phyloP scores from a whole-genome alignment of 1,284 basidiomycete species.

The Irpex lacteus region DNA sequence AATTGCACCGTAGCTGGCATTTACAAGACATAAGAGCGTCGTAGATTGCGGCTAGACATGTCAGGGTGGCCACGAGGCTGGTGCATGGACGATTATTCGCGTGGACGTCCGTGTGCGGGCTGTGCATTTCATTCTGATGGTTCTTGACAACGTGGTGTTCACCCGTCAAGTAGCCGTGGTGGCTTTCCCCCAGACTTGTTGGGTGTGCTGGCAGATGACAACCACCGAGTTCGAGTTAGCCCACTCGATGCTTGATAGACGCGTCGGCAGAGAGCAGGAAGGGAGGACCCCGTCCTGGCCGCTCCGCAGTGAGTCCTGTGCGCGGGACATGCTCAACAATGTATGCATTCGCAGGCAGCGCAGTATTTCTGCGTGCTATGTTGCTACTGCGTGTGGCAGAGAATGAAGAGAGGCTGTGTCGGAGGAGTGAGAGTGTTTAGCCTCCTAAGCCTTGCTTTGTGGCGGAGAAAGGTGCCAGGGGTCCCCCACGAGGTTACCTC shows the following conservation, averaged over 20 bases:
- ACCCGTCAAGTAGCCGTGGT: neutral
- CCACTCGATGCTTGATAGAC: neutral
- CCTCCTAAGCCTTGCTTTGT: neutral
- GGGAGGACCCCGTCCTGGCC: neutral
- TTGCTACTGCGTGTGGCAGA: neutral
- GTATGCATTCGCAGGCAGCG: neutral
- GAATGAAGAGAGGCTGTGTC: neutral
- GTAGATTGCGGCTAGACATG: neutral
- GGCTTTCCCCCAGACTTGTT: neutral
- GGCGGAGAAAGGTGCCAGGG: constrained; percentile 5
- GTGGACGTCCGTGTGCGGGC: neutral
- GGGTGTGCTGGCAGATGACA: neutral
- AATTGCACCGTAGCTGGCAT: too few relatives aligned
- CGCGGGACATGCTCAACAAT: neutral
- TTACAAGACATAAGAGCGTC: too few relatives aligned
- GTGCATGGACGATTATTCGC: neutral
- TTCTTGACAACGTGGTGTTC: neutral
- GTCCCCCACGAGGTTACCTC: constrained; percentile 6
- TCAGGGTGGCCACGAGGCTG: neutral
- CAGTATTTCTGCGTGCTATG: neutral
- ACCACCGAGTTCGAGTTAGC: neutral
- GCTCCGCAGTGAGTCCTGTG: neutral
- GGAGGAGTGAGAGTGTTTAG: too few relatives aligned
- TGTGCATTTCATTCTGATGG: neutral
- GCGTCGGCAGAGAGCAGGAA: neutral